phyloP scores from a whole-genome alignment of 2,329 filamentous ascomycete genomes.

The Mollisiaceae sp. region DNA sequence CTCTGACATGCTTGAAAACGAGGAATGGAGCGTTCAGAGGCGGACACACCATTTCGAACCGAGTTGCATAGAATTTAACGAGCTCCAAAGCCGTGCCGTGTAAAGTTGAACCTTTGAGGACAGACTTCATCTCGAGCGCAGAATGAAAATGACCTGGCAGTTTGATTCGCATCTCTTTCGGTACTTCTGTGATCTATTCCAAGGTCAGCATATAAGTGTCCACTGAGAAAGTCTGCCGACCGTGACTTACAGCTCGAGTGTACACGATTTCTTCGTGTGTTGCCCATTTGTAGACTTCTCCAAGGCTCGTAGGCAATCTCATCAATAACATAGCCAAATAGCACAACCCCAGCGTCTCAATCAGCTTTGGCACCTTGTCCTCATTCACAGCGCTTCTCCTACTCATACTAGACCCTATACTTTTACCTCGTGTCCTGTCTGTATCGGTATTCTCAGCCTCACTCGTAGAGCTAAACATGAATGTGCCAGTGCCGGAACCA shows the following conservation, averaged over 20 bases:
- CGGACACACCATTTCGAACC: slow-evolving; percentile 75
- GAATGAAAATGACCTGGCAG: slow-evolving; percentile 66
- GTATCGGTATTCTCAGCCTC: slow-evolving; percentile 45
- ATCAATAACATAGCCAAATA: slow-evolving; percentile 81
- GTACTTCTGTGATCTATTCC: slow-evolving; percentile 59
- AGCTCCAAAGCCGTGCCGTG: slow-evolving; percentile 68
- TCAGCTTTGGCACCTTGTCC: slow-evolving; percentile 62
- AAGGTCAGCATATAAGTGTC: slow-evolving; percentile 3
- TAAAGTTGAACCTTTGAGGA: slow-evolving; percentile 60
- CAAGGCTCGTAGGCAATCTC: slow-evolving; percentile 75
- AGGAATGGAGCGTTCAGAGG: slow-evolving; percentile 72
- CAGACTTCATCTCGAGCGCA: slow-evolving; percentile 57
- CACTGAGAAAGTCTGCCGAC: not conserved
- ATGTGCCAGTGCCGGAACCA: slow-evolving; percentile 42
- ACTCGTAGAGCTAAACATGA: slow-evolving; percentile 44
- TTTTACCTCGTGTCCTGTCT: slow-evolving; percentile 45
- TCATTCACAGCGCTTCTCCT: slow-evolving; percentile 27
- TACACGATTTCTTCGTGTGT: slow-evolving; percentile 73
- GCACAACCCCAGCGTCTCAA: slow-evolving; percentile 78
- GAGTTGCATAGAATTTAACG: slow-evolving; percentile 62
- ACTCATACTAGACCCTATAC: slow-evolving; percentile 51
- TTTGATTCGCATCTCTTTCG: slow-evolving; percentile 67
- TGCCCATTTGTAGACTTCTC: slow-evolving; percentile 74
- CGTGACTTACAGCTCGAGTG: slow-evolving; percentile 63
- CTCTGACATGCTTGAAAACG: slow-evolving; percentile 71